These are phyloP conservation scores for Ceratobasidium sp. DNA, from an alignment of 1,284 basidiomycete genomes.

Conservation along the genomic window DNA sequence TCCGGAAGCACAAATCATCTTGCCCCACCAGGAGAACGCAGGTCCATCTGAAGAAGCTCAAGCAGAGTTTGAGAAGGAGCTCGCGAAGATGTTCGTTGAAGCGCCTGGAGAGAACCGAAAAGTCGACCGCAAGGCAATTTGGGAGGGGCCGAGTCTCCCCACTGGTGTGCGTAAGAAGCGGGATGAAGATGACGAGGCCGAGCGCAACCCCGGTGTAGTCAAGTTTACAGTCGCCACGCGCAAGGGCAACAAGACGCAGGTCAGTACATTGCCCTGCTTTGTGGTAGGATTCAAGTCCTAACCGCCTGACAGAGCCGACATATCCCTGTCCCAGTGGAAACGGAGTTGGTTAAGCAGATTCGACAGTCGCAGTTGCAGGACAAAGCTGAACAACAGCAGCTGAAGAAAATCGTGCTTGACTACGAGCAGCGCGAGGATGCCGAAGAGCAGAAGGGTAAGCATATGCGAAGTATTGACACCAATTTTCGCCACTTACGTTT, in stretches of 20 bases:
- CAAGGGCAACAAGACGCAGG: constrained; percentile 93
- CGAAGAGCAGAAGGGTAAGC: constrained; percentile 51
- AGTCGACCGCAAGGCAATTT: constrained; percentile 84
- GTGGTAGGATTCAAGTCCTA: neutral
- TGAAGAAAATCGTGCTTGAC: constrained; percentile 90
- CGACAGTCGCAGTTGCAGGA: constrained; percentile 89
- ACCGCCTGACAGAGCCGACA: constrained; percentile 70
- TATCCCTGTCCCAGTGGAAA: constrained; percentile 86
- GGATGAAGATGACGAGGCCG: constrained; percentile 62
- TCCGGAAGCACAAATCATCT: constrained; percentile 67
- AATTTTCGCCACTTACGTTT: neutral
- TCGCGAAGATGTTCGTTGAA: constrained; percentile 94
- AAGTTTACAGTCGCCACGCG: constrained; percentile 94
- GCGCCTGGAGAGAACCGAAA: constrained; percentile 83
- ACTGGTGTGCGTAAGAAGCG: constrained; percentile 68
- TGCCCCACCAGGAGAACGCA: constrained; percentile 66
- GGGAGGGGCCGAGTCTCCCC: constrained; percentile 85
- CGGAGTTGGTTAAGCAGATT: constrained; percentile 88
- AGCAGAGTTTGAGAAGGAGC: constrained; percentile 93
- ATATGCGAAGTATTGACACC: neutral
- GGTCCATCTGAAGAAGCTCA: constrained; percentile 89
- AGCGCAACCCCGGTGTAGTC: constrained; percentile 70
- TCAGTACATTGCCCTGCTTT: constrained; percentile 54
- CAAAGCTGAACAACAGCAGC: constrained; percentile 92
- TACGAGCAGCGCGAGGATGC: constrained; percentile 84